phyloP scores from a whole-genome alignment of 352 stramenopile genomes.

The Phytopythium chamaehyphon region DNA sequence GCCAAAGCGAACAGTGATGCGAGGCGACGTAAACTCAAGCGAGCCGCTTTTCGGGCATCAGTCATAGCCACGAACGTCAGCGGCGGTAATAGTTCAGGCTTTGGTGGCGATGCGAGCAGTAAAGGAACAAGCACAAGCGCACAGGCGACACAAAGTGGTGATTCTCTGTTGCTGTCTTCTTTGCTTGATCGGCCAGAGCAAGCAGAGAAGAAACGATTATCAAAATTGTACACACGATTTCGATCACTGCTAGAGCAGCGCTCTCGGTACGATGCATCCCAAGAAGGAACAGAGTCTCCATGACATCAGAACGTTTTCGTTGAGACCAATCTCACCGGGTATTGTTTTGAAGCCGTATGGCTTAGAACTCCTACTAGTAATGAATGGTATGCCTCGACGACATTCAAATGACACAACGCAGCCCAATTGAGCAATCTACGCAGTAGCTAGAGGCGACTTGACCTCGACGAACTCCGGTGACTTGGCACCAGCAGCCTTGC shows the following conservation, averaged over 20 bases:
- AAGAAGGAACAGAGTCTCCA: slow-evolving; percentile 5
- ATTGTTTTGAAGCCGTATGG: no score
- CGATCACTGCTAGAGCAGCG: slow-evolving; percentile 50
- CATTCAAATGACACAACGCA: no score
- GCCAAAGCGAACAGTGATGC: slow-evolving; percentile 10
- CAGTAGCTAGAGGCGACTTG: slow-evolving; percentile 12
- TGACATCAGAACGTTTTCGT: no score
- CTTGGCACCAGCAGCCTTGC: slow-evolving; percentile 3
- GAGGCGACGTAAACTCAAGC: slow-evolving; percentile 37
- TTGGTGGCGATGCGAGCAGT: background rate
- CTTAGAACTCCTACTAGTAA: no score
- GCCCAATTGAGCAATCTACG: no score
- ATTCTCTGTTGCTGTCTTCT: slow-evolving; percentile 10
- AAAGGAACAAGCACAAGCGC: background rate
- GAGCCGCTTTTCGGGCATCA: slow-evolving; percentile 52
- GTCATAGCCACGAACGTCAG: slow-evolving; percentile 23
- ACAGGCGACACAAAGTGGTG: background rate
- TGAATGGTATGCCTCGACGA: no score
- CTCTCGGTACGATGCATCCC: slow-evolving; percentile 26
- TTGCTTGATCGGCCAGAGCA: slow-evolving; percentile 39
- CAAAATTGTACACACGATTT: slow-evolving; percentile 61
- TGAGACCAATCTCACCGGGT: background rate
- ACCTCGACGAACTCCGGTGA: slow-evolving; percentile 21
- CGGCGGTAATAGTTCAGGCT: background rate
- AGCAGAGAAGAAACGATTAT: slow-evolving; percentile 50